These are phyloP conservation scores for Lachnellula willkommii DNA, from an alignment of 2,329 filamentous ascomycete genomes.

Conservation along the genomic window DNA sequence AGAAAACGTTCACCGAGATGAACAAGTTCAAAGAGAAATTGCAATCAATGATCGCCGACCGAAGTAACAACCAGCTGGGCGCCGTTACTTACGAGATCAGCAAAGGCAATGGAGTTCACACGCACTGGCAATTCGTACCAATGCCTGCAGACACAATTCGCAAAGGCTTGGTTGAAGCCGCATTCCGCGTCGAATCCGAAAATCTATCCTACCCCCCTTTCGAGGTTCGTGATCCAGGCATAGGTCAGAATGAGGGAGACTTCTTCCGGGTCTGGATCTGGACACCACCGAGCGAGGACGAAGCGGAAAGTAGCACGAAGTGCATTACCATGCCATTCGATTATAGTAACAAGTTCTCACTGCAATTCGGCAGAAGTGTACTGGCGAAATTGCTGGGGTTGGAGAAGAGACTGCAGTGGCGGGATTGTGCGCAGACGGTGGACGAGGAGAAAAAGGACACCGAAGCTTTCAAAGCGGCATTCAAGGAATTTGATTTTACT, in stretches of 20 bases:
- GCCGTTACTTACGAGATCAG: conserved; percentile 91
- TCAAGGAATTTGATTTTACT: conserved; percentile 77
- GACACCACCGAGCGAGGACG: conserved; percentile 46
- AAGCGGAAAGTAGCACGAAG: conserved; percentile 45
- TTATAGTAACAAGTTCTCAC: conserved; percentile 70
- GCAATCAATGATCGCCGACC: conserved; percentile 69
- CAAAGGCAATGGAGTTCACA: conserved; percentile 72
- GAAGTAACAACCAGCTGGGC: conserved; percentile 56
- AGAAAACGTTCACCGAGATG: conserved; percentile 73
- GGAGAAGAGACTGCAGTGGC: conserved; percentile 77
- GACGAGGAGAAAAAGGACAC: conserved; percentile 77
- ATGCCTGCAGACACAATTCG: conserved; percentile 62
- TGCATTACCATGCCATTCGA: conserved; percentile 71
- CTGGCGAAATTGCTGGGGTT: conserved; percentile 81
- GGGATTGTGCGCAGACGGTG: conserved; percentile 70
- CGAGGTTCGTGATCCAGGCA: conserved; percentile 42
- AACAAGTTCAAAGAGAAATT: conserved; percentile 69
- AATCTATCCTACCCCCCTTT: conserved; percentile 57
- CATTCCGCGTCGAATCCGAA: conserved; percentile 82
- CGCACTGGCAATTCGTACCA: conserved; percentile 91
- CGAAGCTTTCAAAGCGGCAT: conserved; percentile 71
- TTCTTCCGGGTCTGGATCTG: conserved; percentile 83
- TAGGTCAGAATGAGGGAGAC: conserved; percentile 52
- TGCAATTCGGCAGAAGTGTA: conserved; percentile 85
- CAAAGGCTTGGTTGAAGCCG: conserved; percentile 75